phyloP scores from a whole-genome alignment of 1,139 yeast species.

The Taphrina confusa region DNA sequence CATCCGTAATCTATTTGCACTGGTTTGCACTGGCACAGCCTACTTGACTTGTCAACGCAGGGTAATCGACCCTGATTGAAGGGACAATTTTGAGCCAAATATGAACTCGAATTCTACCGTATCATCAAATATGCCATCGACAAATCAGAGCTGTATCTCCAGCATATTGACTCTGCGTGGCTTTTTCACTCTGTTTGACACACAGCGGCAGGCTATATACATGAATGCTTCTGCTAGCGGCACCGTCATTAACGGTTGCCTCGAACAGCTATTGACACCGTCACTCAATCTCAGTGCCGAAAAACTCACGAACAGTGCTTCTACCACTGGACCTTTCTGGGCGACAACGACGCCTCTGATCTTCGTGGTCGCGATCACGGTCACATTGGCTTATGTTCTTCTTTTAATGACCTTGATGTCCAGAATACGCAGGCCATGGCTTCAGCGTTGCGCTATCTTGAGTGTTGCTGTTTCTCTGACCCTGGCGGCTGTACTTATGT shows the following conservation, averaged over 20 bases:
- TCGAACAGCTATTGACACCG: not conserved
- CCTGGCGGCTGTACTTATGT: conserved; percentile 43
- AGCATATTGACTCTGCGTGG: conserved; percentile 12
- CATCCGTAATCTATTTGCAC: no score
- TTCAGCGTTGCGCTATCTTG: conserved; percentile 46
- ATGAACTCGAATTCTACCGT: not conserved
- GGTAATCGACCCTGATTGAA: no score
- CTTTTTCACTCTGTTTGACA: conserved; percentile 7
- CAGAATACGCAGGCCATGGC: conserved; percentile 45
- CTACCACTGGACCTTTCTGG: conserved; percentile 44
- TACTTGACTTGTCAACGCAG: no score
- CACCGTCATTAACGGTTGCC: conserved; percentile 19
- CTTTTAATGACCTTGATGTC: conserved; percentile 45
- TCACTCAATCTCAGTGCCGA: not conserved
- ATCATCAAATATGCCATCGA: not conserved
- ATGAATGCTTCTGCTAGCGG: not conserved
- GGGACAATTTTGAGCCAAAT: no score
- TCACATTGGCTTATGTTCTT: conserved; percentile 47
- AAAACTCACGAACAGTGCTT: not conserved
- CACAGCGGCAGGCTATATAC: not conserved
- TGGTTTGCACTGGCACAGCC: no score
- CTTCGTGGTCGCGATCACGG: conserved; percentile 46
- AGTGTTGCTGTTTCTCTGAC: conserved; percentile 46
- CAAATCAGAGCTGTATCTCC: not conserved
- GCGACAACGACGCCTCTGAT: conserved; percentile 47